Evolutionary conservation across 225 moss, liverwort and hornwort genomes (phyloP).

Genomic region (Marchantia paleacea): DNA sequence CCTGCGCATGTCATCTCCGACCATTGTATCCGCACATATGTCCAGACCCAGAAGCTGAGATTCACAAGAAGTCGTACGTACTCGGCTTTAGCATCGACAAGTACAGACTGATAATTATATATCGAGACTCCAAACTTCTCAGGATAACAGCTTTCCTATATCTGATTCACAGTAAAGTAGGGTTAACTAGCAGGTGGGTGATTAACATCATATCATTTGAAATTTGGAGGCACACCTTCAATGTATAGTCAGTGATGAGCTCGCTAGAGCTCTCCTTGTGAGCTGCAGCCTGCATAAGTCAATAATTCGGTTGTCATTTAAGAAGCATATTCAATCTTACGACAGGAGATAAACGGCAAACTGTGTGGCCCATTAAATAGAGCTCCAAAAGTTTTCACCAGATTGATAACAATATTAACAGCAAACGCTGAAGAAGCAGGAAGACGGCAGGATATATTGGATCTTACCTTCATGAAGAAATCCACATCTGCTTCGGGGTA

Average conservation of each 20-base stretch:
- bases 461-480: conserved; percentile 60
- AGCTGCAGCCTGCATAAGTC: conserved; percentile 41
- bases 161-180: not conserved
- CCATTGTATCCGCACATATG: conserved; percentile 61
- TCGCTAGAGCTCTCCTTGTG: conserved; percentile 65
- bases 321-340: too few species aligned
- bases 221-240: conserved; percentile 45
- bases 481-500: conserved; percentile 76
- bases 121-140: conserved; percentile 32
- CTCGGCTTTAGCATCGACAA: not conserved
- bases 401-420: not conserved
- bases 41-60: conserved; percentile 63
- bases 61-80: not conserved
- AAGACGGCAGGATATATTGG: not conserved
- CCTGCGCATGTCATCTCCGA: conserved; percentile 66
- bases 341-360: too few species aligned
- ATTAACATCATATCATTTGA: not conserved
- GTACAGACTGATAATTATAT: not conserved
- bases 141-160: not conserved
- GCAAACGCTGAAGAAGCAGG: not conserved
- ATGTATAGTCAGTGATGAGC: conserved; percentile 63
- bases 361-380: too few species aligned
- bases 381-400: too few species aligned
- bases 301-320: too few species aligned
- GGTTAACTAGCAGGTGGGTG: too few species aligned